Evolutionary conservation across 176 grass and related monocot genomes (phyloP).

Genomic region (Aegilops bicornis): DNA sequence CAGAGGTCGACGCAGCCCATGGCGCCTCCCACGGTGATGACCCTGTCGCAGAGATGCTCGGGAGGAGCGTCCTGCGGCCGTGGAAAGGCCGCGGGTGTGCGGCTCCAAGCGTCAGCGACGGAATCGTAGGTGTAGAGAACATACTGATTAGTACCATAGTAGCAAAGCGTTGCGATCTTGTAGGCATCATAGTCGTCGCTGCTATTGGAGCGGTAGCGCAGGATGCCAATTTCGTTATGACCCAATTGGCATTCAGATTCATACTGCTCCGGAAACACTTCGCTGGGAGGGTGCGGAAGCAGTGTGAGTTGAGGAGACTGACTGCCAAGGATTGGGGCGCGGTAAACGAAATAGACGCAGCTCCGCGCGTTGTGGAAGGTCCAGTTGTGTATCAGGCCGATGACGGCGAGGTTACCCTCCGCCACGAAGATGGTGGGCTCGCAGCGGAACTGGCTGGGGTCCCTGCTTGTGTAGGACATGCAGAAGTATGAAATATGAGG

Average conservation of each 20-base stretch:
- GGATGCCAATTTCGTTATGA: not conserved
- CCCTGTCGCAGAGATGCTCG: not conserved
- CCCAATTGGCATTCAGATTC: not conserved
- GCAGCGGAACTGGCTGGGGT: too few species aligned
- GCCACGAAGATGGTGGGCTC: too few species aligned
- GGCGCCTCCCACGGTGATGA: not conserved
- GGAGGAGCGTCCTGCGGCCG: not conserved
- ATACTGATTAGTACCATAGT: not conserved
- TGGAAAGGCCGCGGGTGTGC: not conserved
- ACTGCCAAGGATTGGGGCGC: not conserved
- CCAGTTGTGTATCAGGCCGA: not conserved
- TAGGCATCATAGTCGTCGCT: not conserved
- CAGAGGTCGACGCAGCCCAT: slow-evolving; percentile 3
- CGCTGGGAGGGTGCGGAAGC: not conserved
- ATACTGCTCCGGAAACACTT: not conserved
- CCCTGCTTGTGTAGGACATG: too few species aligned
- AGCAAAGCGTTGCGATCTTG: not conserved
- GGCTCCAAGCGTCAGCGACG: not conserved
- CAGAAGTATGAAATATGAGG: too few species aligned
- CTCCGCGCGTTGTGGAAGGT: not conserved
- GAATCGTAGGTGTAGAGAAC: not conserved
- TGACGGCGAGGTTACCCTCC: too few species aligned
- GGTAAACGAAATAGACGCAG: not conserved
- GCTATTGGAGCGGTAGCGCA: not conserved
- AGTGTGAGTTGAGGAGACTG: not conserved